Percentiles rank a stretch among this genome's conserved stretches.
Evolutionary conservation across 2,329 filamentous ascomycete species (phyloP).

Genomic region (Pestalotiopsis sp.): DNA sequence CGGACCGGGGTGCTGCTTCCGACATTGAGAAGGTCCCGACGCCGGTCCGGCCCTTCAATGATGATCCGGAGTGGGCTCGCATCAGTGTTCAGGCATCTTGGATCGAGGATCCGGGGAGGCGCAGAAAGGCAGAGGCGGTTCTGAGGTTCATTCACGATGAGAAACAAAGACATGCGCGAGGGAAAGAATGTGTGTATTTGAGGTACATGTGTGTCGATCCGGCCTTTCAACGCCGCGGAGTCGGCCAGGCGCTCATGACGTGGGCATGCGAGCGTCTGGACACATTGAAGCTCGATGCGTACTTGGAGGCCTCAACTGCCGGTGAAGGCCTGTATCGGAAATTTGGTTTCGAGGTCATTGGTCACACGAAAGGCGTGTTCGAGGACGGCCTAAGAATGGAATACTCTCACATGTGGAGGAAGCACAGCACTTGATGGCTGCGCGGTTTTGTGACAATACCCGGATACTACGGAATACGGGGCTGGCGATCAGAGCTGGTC

Average conservation of each 20-base stretch:
- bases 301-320: slow-evolving; percentile 1
- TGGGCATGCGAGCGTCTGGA: slow-evolving; percentile 1
- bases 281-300: neutral
- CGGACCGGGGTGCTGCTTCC: neutral
- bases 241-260: neutral
- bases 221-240: neutral
- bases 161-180: neutral
- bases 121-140: neutral
- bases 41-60: neutral
- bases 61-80: neutral
- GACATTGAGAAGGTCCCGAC: neutral
- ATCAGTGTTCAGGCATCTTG: neutral
- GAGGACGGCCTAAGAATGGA: neutral
- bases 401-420: slow-evolving; percentile 4
- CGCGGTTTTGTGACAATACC: neutral
- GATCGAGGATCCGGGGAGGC: neutral
- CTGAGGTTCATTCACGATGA: slow-evolving; percentile 1
- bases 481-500: too few relatives aligned
- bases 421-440: neutral
- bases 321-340: neutral
- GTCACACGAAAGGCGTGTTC: neutral
- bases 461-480: neutral
- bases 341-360: slow-evolving; percentile 1
- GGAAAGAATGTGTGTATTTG: neutral
- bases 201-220: slow-evolving; percentile 10